A percentile compares a stretch with the other conserved stretches of the same genome.
These are phyloP conservation scores for Cladophialophora chaetospira DNA, from an alignment of 2,329 filamentous ascomycete species.

Conservation along the genomic window DNA sequence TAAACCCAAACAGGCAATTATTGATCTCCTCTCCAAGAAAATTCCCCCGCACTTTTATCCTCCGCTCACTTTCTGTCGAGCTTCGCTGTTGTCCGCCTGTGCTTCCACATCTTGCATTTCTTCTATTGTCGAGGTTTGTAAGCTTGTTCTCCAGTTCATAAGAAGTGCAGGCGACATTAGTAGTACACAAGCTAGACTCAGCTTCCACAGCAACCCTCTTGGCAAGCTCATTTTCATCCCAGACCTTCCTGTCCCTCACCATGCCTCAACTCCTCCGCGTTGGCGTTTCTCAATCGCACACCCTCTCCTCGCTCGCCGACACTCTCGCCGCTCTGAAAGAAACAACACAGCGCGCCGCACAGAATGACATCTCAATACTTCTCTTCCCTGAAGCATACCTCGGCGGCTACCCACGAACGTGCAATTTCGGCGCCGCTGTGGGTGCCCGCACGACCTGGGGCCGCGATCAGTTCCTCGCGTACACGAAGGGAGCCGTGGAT, in stretches of 20 bases:
- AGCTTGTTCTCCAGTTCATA: neutral
- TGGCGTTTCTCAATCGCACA: constrained; percentile 52
- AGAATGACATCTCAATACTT: constrained; percentile 64
- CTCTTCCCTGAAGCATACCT: constrained; percentile 92
- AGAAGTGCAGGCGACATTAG: neutral
- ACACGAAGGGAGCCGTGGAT: constrained; percentile 78
- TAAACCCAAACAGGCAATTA: neutral
- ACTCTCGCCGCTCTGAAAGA: constrained; percentile 68
- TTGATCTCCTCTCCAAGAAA: neutral
- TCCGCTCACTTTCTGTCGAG: too few species aligned
- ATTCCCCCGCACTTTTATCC: neutral
- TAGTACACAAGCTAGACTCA: neutral
- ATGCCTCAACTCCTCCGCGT: constrained; percentile 48
- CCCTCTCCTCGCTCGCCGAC: constrained; percentile 44
- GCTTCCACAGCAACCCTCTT: neutral
- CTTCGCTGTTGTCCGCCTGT: neutral
- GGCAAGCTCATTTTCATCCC: neutral
- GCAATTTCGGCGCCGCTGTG: constrained; percentile 72
- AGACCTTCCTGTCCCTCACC: neutral
- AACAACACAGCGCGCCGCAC: constrained; percentile 66
- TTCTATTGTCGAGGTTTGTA: neutral
- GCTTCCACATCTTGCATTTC: neutral
- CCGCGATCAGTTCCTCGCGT: constrained; percentile 77
- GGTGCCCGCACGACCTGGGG: constrained; percentile 69
- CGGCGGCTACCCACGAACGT: constrained; percentile 85